Base-by-base conservation (phyloP, 345 rosid species). In the Gossypium anomalum region DNA sequence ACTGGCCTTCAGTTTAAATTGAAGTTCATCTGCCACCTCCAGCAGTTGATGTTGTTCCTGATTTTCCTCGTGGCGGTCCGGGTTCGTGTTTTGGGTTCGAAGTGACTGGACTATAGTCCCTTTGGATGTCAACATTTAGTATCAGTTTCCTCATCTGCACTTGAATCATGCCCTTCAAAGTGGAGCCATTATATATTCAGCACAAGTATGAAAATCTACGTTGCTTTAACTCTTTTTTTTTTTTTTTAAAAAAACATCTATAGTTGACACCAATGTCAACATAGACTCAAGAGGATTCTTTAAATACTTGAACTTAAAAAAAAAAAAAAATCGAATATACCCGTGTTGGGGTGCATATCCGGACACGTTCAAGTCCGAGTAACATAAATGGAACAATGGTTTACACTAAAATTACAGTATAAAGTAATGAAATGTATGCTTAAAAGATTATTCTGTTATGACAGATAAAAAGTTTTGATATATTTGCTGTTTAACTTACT, bases 401-500 rank as follows among this genome's bases (percentile, higher is more conserved):
- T 56, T 56, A 56, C 1, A 58, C 13, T 58, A 29, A 58, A 58
- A 23, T 59, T 59, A 59, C 10, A 47, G 51, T 47, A 22, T 23
- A 23, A 3, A 23, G 5, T 29, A 20, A 56, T 56, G 23, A 56
- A 19, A 56, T 19, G 9, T n/a, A 56, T 5, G 13, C 9, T 56
- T 56, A 9, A 10, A 2, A 59, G 0, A 29, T 29, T 10, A 15
- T 61, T 62, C 3, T 62, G 22, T 62, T 64, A n/a, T 41, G 68
- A 63, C 57, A 27, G 47, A 41, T 70, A 16, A 55, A 70, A 11
- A 10, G 7, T n/a, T 38, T 27, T 34, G 45, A 23, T 23, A 16
- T 27, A 14, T 68, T 51, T 51, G 45, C 22, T 27, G 23, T 69
- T 56, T 27, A 27, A 58, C 9, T 52, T 77, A 81, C 84, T 82